Evolutionary conservation across 345 rosid genomes (phyloP), one percentile per base, ranked within the genome.

Genomic region (Camelina neglecta): DNA sequence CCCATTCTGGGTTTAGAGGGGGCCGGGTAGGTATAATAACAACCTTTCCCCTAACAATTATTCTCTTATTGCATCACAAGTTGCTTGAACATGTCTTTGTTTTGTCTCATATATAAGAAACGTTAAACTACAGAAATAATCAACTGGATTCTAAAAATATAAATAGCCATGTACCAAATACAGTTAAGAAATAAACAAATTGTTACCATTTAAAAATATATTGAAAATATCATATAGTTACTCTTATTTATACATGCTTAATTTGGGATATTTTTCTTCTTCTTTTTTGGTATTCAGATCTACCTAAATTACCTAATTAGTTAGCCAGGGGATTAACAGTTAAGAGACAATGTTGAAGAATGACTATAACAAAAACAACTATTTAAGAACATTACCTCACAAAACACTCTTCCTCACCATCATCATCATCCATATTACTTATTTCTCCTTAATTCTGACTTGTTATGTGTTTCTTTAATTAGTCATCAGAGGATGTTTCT

Each of bases 111-210:
- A 62, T 63, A 62, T 54, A 48, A 36, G 42, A 69, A 63, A 45
- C 1, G 31, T 11, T 41, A 44, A 45, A 7, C 13, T 67, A 8
- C 9, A 36, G 0, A 69, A 53, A 15, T 21, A 53, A 61, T 69
- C 11, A 55, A 69, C 80, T 45, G 7, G 12, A 45, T 70, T 63
- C 71, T 55, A 55, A 69, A 55, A 33, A 55, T 69, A 42, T 9
- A 31, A 64, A 49, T 67, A 9, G 21, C 13, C 38, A 64, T 20
- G 16, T 64, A 53, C 8, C 11, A 33, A 9, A 76, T 3, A 69
- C 60, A 36, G 75, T 62, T 62, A 55, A 5, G 18, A 62, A 35
- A 61, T 16, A 35, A 69, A 54, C 58, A 42, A 60, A 39, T 50
- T 29, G 8, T 35, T 50, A 29, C 16, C 38, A 75, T 45, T 48